Evolutionary conservation across 371 early-diverging fungal genomes (phyloP).

Genomic region (Mortierella sp.): DNA sequence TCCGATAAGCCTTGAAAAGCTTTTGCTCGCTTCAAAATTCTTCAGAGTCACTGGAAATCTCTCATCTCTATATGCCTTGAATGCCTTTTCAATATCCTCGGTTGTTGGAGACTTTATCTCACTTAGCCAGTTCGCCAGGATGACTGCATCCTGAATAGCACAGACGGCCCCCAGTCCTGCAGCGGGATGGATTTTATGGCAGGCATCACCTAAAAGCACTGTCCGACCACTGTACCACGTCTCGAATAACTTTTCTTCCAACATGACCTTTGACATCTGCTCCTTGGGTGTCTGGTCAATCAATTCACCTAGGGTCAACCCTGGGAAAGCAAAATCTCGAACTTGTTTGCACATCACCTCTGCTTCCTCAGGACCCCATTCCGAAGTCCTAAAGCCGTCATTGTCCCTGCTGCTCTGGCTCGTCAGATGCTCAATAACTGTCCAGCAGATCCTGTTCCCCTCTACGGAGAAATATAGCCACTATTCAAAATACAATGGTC

Average conservation of each 20-base stretch:
- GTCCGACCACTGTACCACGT: conserved; percentile 31
- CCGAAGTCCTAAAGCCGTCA: conserved; percentile 4
- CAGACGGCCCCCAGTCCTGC: conserved; percentile 9
- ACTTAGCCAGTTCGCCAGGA: not conserved
- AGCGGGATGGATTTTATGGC: conserved; percentile 9
- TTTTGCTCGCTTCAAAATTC: too few species aligned
- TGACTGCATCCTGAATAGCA: conserved; percentile 15
- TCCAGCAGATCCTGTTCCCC: conserved; percentile 18
- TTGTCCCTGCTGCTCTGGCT: not conserved
- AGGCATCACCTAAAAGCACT: conserved; percentile 36
- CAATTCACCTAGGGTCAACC: conserved; percentile 9
- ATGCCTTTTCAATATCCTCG: not conserved
- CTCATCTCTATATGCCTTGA: conserved; percentile 16
- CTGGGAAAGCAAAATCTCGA: conserved; percentile 10
- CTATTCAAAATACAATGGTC: not conserved
- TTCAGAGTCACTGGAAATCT: conserved; percentile 7
- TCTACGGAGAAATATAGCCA: conserved; percentile 11
- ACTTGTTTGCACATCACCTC: conserved; percentile 11
- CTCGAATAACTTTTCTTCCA: conserved; percentile 30
- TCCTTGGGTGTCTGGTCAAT: conserved; percentile 27
- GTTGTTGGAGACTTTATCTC: not conserved
- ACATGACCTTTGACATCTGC: conserved; percentile 14
- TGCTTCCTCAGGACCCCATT: conserved; percentile 15
- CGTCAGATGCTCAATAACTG: conserved; percentile 8
- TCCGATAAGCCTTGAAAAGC: too few species aligned